Evolutionary conservation across 345 rosid species (phyloP).

Genomic region (Citrus unshiu): DNA sequence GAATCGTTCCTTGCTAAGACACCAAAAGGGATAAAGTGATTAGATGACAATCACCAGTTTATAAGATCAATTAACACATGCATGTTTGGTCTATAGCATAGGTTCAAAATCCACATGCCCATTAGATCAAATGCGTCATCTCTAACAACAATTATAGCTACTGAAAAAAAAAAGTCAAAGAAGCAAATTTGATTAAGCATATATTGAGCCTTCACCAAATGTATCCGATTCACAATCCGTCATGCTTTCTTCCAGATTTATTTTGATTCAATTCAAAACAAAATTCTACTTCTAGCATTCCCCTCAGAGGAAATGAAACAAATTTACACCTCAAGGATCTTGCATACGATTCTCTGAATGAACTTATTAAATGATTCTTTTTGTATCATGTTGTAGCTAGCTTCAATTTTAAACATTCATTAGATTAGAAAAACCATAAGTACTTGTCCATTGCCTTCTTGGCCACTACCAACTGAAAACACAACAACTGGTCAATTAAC

Average conservation of each 20-base stretch:
- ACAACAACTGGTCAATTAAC: not conserved
- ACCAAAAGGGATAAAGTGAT: not conserved
- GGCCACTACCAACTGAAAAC: not conserved
- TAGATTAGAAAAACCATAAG: too few relatives aligned
- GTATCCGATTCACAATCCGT: not conserved
- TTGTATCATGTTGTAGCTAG: too few relatives aligned
- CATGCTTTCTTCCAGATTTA: not conserved
- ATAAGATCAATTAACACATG: not conserved
- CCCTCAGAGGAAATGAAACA: not conserved
- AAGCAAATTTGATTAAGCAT: not conserved
- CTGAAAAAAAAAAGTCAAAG: not conserved
- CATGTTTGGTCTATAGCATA: not conserved
- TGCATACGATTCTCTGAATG: not conserved
- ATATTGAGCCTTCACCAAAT: not conserved
- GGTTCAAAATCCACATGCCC: not conserved
- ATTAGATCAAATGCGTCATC: not conserved
- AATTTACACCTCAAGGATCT: not conserved
- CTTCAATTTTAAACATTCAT: too few relatives aligned
- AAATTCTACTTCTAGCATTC: not conserved
- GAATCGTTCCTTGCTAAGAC: constrained; percentile 17
- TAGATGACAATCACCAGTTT: not conserved
- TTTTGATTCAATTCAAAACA: not conserved
- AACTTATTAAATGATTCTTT: too few relatives aligned
- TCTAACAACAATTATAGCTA: not conserved
- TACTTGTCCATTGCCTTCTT: not conserved